Evolutionary conservation across 1,284 basidiomycete genomes (phyloP).

Genomic region (Ganoderma lucidum): DNA sequence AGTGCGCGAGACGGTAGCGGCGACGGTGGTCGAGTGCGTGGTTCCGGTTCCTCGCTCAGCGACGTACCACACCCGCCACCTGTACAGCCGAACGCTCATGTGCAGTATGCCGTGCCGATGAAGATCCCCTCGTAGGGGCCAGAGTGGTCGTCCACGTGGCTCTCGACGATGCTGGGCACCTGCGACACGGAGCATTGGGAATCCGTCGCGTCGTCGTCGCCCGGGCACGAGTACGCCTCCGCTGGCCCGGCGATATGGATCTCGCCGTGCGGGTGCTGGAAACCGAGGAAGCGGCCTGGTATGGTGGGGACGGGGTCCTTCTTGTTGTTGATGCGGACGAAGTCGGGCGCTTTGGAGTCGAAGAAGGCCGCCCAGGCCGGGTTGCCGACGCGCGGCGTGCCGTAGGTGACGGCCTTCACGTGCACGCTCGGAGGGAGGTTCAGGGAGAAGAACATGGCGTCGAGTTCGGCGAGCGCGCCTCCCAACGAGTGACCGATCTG

Average conservation of each 20-base stretch:
- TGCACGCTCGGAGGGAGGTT: slow-evolving; percentile 45
- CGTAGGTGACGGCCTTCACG: slow-evolving; percentile 48
- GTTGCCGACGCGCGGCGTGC: slow-evolving; percentile 50
- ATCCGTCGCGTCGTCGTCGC: slow-evolving; percentile 56
- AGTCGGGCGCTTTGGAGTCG: slow-evolving; percentile 42
- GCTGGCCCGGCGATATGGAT: slow-evolving; percentile 43
- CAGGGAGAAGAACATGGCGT: slow-evolving; percentile 44
- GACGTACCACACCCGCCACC: too few relatives aligned
- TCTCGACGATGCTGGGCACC: slow-evolving; percentile 43
- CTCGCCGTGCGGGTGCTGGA: slow-evolving; percentile 47
- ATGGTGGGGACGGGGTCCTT: slow-evolving; percentile 49
- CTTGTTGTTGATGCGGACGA: slow-evolving; percentile 47
- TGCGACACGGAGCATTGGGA: slow-evolving; percentile 52
- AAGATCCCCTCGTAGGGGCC: slow-evolving; percentile 62
- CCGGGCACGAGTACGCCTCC: slow-evolving; percentile 43
- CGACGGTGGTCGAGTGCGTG: too few relatives aligned
- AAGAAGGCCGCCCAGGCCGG: slow-evolving; percentile 42
- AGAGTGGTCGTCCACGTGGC: slow-evolving; percentile 57
- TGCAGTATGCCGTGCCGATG: slow-evolving; percentile 59
- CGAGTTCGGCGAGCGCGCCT: slow-evolving; percentile 49
- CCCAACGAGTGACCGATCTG: slow-evolving; percentile 50
- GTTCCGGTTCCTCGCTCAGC: neutral
- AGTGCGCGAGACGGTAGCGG: too few relatives aligned
- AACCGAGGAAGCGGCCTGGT: slow-evolving; percentile 48
- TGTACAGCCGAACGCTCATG: slow-evolving; percentile 16